A percentile compares a stretch with the other conserved stretches of the same genome.
Conservation (phyloP, 306 rosid species). For the Pueraria montana region DNA sequence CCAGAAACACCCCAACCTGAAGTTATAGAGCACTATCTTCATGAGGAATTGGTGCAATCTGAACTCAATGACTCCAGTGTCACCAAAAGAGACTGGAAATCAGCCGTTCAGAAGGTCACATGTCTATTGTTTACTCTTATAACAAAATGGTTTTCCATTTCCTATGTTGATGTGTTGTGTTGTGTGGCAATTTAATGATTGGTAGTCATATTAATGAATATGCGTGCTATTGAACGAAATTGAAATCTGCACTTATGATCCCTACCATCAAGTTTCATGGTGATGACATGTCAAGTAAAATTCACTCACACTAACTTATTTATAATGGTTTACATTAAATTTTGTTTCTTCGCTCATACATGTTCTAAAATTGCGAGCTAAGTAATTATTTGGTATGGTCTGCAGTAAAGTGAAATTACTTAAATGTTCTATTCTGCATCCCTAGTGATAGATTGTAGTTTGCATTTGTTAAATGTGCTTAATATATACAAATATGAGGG, state of each 20-base stretch:
- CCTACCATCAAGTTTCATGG: neutral
- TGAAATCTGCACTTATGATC: slow-evolving; percentile 17
- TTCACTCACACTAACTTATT: neutral
- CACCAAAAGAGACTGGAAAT: slow-evolving; percentile 56
- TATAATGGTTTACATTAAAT: slow-evolving; percentile 4
- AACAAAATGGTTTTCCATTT: neutral
- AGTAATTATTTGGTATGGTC: slow-evolving; percentile 7
- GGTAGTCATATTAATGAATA: neutral
- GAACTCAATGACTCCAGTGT: slow-evolving; percentile 57
- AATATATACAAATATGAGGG: neutral
- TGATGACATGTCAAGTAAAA: slow-evolving; percentile 26
- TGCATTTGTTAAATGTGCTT: slow-evolving; percentile 24
- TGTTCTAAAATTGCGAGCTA: slow-evolving; percentile 24
- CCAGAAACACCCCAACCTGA: slow-evolving; percentile 73
- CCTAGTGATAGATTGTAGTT: neutral
- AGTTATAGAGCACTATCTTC: slow-evolving; percentile 54
- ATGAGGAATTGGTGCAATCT: slow-evolving; percentile 62
- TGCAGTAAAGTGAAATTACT: slow-evolving; percentile 7
- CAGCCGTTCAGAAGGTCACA: slow-evolving; percentile 61
- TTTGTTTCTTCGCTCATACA: slow-evolving; percentile 8
- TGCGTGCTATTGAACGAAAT: slow-evolving; percentile 19
- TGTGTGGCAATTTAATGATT: slow-evolving; percentile 13
- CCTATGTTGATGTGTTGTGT: neutral
- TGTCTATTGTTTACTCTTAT: slow-evolving; percentile 33
- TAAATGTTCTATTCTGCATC: neutral